A percentile compares a stretch with the other conserved stretches of the same genome.
These are phyloP conservation scores for Coniferiporia weirii DNA, from an alignment of 1,284 basidiomycete species.

Conservation along the genomic window DNA sequence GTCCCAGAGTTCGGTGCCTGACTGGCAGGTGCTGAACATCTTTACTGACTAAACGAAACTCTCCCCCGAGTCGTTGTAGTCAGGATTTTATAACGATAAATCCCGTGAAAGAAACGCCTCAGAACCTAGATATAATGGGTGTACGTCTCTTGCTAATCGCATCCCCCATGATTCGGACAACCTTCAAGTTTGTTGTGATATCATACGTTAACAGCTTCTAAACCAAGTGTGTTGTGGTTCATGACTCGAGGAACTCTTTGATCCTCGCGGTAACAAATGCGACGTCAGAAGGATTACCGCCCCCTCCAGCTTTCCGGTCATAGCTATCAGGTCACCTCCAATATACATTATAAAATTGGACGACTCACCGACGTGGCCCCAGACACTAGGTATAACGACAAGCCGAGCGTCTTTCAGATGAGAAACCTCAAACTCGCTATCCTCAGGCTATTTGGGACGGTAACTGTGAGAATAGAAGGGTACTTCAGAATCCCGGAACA, in stretches of 20 bases:
- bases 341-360: background rate
- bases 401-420: slow-evolving; percentile 27
- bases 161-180: too few species aligned
- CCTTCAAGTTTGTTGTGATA: too few species aligned
- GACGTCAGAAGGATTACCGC: slow-evolving; percentile 26
- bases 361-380: slow-evolving; percentile 26
- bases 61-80: too few species aligned
- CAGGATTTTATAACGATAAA: too few species aligned
- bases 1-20: too few species aligned
- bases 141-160: too few species aligned
- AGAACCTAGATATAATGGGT: too few species aligned
- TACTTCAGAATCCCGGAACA: background rate
- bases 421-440: slow-evolving; percentile 27
- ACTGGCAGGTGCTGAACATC: too few species aligned
- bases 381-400: slow-evolving; percentile 28
- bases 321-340: background rate
- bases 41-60: too few species aligned
- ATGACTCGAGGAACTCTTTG: slow-evolving; percentile 22
- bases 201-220: too few species aligned
- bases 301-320: slow-evolving; percentile 26
- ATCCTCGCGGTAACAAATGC: slow-evolving; percentile 27
- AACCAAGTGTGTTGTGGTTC: too few species aligned
- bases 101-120: too few species aligned
- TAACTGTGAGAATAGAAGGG: background rate
- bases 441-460: slow-evolving; percentile 25